These are phyloP conservation scores for Vitellaria paradoxa DNA, from an alignment of 179 eudicot genomes.

Conservation along the genomic window DNA sequence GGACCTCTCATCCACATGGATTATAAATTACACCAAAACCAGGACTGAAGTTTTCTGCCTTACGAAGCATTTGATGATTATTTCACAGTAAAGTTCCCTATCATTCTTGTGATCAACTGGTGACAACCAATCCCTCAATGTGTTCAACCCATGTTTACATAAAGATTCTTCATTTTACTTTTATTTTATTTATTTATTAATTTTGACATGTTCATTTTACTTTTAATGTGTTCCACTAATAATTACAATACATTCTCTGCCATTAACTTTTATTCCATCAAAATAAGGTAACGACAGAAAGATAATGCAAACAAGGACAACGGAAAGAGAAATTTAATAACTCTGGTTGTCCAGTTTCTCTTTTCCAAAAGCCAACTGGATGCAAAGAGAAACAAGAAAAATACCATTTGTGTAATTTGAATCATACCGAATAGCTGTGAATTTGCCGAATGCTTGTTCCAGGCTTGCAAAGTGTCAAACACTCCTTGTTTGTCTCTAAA, in stretches of 20 bases:
- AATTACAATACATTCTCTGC: background rate
- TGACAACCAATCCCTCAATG: background rate
- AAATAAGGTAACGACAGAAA: background rate
- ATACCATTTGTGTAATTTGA: background rate
- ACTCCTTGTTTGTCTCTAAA: slow-evolving; percentile 91
- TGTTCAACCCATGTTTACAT: background rate
- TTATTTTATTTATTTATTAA: too few relatives aligned
- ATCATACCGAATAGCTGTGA: slow-evolving; percentile 78
- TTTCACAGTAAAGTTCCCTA: too few relatives aligned
- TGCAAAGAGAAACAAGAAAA: background rate
- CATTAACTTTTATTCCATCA: background rate
- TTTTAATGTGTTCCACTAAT: background rate
- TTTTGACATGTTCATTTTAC: background rate
- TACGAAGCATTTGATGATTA: background rate
- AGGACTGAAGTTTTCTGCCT: background rate
- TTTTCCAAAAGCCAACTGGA: background rate
- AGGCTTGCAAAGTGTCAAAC: slow-evolving; percentile 84
- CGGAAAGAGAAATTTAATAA: background rate
- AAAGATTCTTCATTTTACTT: background rate
- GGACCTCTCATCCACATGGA: too few relatives aligned
- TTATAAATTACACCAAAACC: too few relatives aligned
- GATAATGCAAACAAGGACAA: background rate
- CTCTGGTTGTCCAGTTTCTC: background rate
- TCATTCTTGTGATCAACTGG: too few relatives aligned
- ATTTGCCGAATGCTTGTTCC: slow-evolving; percentile 78